These are phyloP conservation scores for Thinopyrum obtusiflorum DNA, from an alignment of 202 grass and related monocot species.

Conservation along the genomic window DNA sequence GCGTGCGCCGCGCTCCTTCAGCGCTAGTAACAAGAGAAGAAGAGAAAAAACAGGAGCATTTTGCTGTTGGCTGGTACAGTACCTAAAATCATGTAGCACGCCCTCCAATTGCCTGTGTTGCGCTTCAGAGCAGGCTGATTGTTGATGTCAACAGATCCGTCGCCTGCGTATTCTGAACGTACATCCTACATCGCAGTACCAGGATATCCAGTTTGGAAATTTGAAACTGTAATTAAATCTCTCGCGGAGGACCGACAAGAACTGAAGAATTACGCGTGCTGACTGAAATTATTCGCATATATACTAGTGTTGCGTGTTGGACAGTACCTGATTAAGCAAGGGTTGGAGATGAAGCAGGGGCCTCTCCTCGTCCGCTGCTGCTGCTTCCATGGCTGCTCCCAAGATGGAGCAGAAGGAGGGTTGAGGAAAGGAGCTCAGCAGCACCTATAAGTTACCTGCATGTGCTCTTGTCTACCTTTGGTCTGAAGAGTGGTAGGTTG, in stretches of 20 bases:
- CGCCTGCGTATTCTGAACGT: constrained; percentile 23
- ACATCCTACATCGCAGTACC: neutral
- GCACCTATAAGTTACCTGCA: neutral
- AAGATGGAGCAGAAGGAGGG: neutral
- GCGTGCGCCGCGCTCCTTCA: too few relatives aligned
- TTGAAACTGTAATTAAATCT: neutral
- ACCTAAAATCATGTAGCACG: constrained; percentile 13
- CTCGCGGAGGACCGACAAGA: too few relatives aligned
- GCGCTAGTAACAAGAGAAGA: neutral
- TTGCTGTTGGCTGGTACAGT: neutral
- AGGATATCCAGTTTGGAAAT: neutral
- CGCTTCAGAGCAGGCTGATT: constrained; percentile 17
- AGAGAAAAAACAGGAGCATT: neutral
- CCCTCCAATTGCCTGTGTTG: constrained; percentile 15
- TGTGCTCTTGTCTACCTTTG: neutral
- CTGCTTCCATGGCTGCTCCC: neutral
- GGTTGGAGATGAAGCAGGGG: constrained; percentile 2
- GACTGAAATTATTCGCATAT: neutral
- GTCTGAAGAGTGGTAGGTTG: neutral
- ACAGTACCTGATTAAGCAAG: neutral
- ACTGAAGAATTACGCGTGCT: neutral
- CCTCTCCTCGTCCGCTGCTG: neutral
- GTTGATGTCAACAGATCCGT: constrained; percentile 31
- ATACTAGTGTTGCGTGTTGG: too few relatives aligned
- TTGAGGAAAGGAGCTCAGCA: neutral